phyloP scores from a whole-genome alignment of 106 monocot genomes.

The Dendrobium catenatum region DNA sequence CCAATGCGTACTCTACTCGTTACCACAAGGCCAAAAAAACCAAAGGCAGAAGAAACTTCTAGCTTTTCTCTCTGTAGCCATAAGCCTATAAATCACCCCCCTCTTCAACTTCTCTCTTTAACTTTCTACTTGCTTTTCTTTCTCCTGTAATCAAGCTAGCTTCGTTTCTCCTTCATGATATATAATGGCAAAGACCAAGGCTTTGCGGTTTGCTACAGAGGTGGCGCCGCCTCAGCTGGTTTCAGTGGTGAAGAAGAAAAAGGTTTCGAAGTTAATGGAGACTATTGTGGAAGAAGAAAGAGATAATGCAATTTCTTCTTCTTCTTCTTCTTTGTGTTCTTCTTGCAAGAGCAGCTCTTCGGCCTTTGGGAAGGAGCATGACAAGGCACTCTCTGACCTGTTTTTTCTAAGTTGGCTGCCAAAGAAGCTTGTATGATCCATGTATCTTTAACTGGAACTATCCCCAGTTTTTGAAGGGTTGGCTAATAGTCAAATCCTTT shows the following conservation, averaged over 20 bases:
- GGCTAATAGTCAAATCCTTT: too few relatives aligned
- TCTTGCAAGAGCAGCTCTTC: neutral
- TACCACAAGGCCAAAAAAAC: too few relatives aligned
- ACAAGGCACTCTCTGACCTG: neutral
- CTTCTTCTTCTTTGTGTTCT: neutral
- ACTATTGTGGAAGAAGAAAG: slow-evolving; percentile 13
- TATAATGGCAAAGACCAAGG: slow-evolving; percentile 2
- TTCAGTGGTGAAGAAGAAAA: neutral
- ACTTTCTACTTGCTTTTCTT: neutral
- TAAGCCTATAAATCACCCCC: too few relatives aligned
- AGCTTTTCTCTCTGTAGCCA: too few relatives aligned
- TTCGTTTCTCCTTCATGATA: too few relatives aligned
- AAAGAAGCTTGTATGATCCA: too few relatives aligned
- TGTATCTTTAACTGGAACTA: too few relatives aligned
- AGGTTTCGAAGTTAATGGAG: slow-evolving; percentile 6
- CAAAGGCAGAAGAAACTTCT: too few relatives aligned
- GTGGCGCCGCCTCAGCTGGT: slow-evolving; percentile 13
- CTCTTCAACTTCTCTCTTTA: too few relatives aligned
- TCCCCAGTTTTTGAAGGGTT: too few relatives aligned
- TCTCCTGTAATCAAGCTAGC: neutral
- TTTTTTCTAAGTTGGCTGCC: too few relatives aligned
- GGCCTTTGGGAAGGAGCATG: neutral
- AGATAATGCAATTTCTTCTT: neutral
- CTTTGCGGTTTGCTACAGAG: slow-evolving; percentile 2
- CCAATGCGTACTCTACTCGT: too few relatives aligned